A percentile compares a stretch with the other conserved stretches of the same genome.
phyloP scores from a whole-genome alignment of 306 rosid species.

The Crotalaria pallida region DNA sequence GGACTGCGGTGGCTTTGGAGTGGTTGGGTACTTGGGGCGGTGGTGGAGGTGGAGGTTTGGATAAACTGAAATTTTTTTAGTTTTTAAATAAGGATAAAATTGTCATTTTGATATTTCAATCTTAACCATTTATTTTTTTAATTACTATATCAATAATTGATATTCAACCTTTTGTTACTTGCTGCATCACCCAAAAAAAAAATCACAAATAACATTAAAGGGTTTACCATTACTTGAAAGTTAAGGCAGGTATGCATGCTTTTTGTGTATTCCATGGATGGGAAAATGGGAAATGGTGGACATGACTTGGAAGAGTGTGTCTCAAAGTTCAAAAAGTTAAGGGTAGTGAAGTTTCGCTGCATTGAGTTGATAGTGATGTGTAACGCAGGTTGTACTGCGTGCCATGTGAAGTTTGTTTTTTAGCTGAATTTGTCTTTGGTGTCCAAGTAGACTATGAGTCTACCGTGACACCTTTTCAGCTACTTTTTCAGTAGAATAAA shows the following conservation, averaged over 20 bases:
- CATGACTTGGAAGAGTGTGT: not conserved
- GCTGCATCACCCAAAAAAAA: too few species aligned
- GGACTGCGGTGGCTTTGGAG: too few species aligned
- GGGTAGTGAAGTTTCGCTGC: conserved; percentile 22
- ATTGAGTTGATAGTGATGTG: conserved; percentile 39
- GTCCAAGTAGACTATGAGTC: conserved; percentile 52
- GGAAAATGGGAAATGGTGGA: not conserved
- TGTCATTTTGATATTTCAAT: too few species aligned
- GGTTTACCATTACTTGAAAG: conserved; percentile 41
- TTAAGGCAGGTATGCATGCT: conserved; percentile 35
- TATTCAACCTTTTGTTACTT: too few species aligned
- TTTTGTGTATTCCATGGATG: conserved; percentile 16
- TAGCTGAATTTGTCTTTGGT: conserved; percentile 29
- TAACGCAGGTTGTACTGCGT: conserved; percentile 29
- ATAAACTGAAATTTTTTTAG: too few species aligned
- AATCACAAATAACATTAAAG: too few species aligned
- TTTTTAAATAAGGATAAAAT: too few species aligned
- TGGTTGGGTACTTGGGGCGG: too few species aligned
- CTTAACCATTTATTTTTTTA: too few species aligned
- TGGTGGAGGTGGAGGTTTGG: too few species aligned
- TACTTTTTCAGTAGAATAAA: not conserved
- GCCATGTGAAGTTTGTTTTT: conserved; percentile 50
- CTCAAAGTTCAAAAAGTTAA: conserved; percentile 17
- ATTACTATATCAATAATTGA: too few species aligned
- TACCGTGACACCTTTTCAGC: conserved; percentile 16